Conservation (phyloP, 2,329 filamentous ascomycete genomes). For the Byssochlamys sp. region DNA sequence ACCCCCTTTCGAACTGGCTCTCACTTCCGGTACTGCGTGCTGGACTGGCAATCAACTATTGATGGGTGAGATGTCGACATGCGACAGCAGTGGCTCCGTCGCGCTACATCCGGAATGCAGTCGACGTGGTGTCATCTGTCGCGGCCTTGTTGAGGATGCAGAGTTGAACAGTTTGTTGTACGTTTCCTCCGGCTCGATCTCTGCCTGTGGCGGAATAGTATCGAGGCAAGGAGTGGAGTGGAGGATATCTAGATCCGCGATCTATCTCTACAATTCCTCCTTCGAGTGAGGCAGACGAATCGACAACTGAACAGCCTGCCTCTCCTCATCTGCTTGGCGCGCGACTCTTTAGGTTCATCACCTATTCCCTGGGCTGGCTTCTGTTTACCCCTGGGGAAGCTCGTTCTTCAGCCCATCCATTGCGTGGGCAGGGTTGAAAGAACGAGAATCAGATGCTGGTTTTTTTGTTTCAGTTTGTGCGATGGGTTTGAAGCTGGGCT, state of each 20-base stretch:
- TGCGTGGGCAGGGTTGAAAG: slow-evolving; percentile 17
- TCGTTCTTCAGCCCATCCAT: slow-evolving; percentile 17
- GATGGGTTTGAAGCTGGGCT: neutral
- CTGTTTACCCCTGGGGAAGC: slow-evolving; percentile 26
- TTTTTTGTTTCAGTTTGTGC: slow-evolving; percentile 1
- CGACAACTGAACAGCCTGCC: slow-evolving; percentile 7
- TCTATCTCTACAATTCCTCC: slow-evolving; percentile 4
- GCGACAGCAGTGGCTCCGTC: slow-evolving; percentile 6
- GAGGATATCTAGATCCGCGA: slow-evolving; percentile 27
- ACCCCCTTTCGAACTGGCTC: slow-evolving; percentile 30
- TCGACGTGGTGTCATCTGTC: slow-evolving; percentile 1
- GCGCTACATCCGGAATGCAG: slow-evolving; percentile 14
- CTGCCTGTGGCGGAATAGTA: slow-evolving; percentile 19
- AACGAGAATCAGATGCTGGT: slow-evolving; percentile 44
- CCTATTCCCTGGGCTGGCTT: slow-evolving; percentile 44
- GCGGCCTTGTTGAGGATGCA: slow-evolving; percentile 2
- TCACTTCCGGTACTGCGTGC: slow-evolving; percentile 30
- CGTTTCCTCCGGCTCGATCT: slow-evolving; percentile 8
- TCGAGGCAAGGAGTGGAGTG: slow-evolving; percentile 17
- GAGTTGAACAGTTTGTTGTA: slow-evolving; percentile 7
- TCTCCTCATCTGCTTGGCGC: slow-evolving; percentile 3
- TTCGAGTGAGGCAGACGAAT: slow-evolving; percentile 1
- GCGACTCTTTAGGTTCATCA: slow-evolving; percentile 43
- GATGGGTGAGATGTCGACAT: slow-evolving; percentile 9
- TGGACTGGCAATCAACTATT: slow-evolving; percentile 23